Evolutionary conservation across 2,329 filamentous ascomycete genomes (phyloP).

Genomic region (Paraconiothyrium sp.): DNA sequence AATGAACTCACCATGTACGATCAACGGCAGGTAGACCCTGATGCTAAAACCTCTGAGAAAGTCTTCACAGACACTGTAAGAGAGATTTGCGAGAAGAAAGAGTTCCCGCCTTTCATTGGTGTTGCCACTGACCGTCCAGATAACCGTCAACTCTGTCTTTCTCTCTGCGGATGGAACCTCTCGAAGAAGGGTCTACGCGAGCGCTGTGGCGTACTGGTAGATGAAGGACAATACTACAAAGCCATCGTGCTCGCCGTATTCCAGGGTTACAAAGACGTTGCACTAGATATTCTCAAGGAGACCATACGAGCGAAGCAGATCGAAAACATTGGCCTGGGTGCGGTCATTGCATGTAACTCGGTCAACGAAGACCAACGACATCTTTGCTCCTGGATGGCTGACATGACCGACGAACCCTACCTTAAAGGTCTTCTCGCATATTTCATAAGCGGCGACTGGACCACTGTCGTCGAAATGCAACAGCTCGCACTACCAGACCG

Average conservation of each 20-base stretch:
- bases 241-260: constrained; percentile 80
- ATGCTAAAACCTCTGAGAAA: constrained; percentile 63
- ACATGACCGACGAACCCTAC: constrained; percentile 77
- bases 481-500: constrained; percentile 80
- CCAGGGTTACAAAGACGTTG: constrained; percentile 73
- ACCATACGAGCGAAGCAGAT: constrained; percentile 76
- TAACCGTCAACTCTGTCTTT: constrained; percentile 78
- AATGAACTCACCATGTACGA: constrained; percentile 69
- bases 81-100: constrained; percentile 69
- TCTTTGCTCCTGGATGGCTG: constrained; percentile 69
- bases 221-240: constrained; percentile 72
- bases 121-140: constrained; percentile 71
- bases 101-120: constrained; percentile 71
- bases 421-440: constrained; percentile 81
- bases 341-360: constrained; percentile 58
- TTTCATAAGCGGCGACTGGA: constrained; percentile 81
- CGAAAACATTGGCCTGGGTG: constrained; percentile 59
- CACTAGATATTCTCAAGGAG: constrained; percentile 74
- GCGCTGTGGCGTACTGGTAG: constrained; percentile 61
- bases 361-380: constrained; percentile 68
- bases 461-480: constrained; percentile 74
- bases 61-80: constrained; percentile 65
- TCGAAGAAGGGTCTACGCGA: constrained; percentile 60
- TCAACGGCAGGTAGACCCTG: constrained; percentile 46
- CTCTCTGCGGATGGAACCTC: constrained; percentile 77